Conservation (phyloP, 2,329 filamentous ascomycete genomes). For the Aureobasidium sp. region DNA sequence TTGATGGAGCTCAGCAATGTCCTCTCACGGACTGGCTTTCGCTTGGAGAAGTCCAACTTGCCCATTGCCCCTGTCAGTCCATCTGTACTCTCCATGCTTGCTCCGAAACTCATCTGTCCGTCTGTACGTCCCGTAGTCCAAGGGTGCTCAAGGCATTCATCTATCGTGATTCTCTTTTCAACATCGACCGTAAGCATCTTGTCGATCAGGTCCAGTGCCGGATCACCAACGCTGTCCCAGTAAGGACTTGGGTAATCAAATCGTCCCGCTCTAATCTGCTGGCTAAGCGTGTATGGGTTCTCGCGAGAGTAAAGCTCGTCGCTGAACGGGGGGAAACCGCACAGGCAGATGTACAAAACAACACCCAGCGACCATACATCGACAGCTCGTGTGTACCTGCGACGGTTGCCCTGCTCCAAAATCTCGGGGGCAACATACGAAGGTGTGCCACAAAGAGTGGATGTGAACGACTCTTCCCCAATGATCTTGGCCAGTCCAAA, state of each 20-base stretch:
- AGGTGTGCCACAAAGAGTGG: slow-evolving; percentile 89
- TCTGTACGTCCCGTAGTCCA: slow-evolving; percentile 56
- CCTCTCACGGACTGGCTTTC: slow-evolving; percentile 71
- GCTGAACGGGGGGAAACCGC: slow-evolving; percentile 93
- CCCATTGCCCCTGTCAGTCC: slow-evolving; percentile 82
- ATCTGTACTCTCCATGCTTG: slow-evolving; percentile 71
- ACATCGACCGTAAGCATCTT: slow-evolving; percentile 87
- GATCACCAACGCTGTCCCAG: slow-evolving; percentile 82
- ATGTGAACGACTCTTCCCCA: slow-evolving; percentile 95
- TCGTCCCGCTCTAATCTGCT: slow-evolving; percentile 79
- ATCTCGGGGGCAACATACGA: slow-evolving; percentile 89
- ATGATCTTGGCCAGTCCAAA: slow-evolving; percentile 98
- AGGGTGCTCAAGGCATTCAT: slow-evolving; percentile 82
- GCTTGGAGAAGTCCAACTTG: slow-evolving; percentile 71
- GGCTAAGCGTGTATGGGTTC: slow-evolving; percentile 76
- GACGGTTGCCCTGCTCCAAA: slow-evolving; percentile 67
- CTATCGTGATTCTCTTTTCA: slow-evolving; percentile 73
- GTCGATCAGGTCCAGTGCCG: slow-evolving; percentile 87
- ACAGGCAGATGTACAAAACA: slow-evolving; percentile 92
- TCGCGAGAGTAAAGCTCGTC: slow-evolving; percentile 76
- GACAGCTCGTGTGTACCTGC: slow-evolving; percentile 89
- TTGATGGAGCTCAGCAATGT: slow-evolving; percentile 79
- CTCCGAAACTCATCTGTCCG: slow-evolving; percentile 15
- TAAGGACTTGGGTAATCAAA: slow-evolving; percentile 97
- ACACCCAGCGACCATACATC: slow-evolving; percentile 98